Evolutionary conservation across 805 yeast species (phyloP), one percentile per base, ranked within the genome.

Genomic region (Saccharomyces jurei): DNA sequence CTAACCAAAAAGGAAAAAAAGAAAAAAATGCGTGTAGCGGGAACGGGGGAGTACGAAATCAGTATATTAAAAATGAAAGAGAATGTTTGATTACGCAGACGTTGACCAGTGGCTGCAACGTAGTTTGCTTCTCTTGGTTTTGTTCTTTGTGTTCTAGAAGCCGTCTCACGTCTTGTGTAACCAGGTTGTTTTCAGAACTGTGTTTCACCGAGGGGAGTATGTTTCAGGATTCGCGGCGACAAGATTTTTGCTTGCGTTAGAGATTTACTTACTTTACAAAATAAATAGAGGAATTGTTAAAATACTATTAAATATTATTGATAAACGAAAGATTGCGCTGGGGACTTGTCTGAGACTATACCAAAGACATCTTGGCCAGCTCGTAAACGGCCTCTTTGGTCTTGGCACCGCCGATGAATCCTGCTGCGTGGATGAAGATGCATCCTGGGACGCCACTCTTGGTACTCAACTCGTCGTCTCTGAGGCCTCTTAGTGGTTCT

Each of bases 351-450:
- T 10, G 6, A 6, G 26, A 41, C 14, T 31, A 21, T 52, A 63
- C 64, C 50, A 74, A 57, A 49, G 75, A 71, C 65, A 71, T 63
- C 57, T 72, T 74, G 6, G 98, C 97, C 71, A 94, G 77, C 65
- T 81, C 71, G 55, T 89, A 68, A 13, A 85, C 97, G 31, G 87
- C 86, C 52, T 89, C 97, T 58, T 77, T 74, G 26, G 95, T 79
- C 65, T 83, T 77, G 54, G 92, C 89, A 52, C 99, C 99, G 48
- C 99, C 99, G 65, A 94, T 94, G 72, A 94, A 94, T 0, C 99
- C 98, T 46, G 96, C 88, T 48, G 98, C 97, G 64, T 94, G 99
- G 55, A 94, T 83, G 67, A 94, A 94, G 22, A 91, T 82, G 68
- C 97, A 88, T 8, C 88, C 96, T 31, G 81, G 83, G 53, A 94